Conservation (phyloP, 1,139 yeast species). For the Yamadazyma trypodendri region DNA sequence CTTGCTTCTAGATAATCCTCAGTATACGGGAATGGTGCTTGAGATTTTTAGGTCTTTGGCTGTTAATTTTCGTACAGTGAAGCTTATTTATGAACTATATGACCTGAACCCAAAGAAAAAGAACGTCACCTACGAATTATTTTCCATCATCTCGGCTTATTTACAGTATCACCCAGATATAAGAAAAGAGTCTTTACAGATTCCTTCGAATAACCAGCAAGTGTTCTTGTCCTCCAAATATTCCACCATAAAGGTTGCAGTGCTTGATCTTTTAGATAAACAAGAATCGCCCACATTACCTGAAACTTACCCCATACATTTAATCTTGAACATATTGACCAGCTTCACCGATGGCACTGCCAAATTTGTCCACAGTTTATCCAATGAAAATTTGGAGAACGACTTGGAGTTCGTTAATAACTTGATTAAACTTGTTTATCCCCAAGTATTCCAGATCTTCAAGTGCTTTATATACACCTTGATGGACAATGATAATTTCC, state of each 20-base stretch:
- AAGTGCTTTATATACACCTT: slow-evolving; percentile 59
- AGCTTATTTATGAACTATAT: slow-evolving; percentile 56
- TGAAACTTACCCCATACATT: slow-evolving; percentile 57
- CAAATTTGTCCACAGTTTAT: slow-evolving; percentile 45
- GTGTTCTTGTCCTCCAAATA: slow-evolving; percentile 23
- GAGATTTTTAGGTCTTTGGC: slow-evolving; percentile 69
- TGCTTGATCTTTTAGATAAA: slow-evolving; percentile 78
- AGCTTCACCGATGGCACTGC: slow-evolving; percentile 71
- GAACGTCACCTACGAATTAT: slow-evolving; percentile 58
- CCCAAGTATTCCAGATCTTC: slow-evolving; percentile 46
- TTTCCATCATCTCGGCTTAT: slow-evolving; percentile 43
- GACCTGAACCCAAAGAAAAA: slow-evolving; percentile 61
- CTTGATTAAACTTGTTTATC: slow-evolving; percentile 45
- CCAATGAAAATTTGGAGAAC: slow-evolving; percentile 30
- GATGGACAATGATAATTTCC: slow-evolving; percentile 67
- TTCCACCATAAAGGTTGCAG: slow-evolving; percentile 48
- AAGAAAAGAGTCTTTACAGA: slow-evolving; percentile 26
- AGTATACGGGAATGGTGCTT: slow-evolving; percentile 74
- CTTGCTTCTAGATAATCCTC: slow-evolving; percentile 35
- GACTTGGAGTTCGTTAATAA: slow-evolving; percentile 40
- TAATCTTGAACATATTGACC: slow-evolving; percentile 55
- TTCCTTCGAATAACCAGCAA: slow-evolving; percentile 8
- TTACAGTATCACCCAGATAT: slow-evolving; percentile 30
- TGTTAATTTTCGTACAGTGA: slow-evolving; percentile 52
- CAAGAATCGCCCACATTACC: slow-evolving; percentile 63